A percentile compares a stretch with the other conserved stretches of the same genome.
Conservation (phyloP, 23 red algal genomes). For the Gracilariopsis chorda region DNA sequence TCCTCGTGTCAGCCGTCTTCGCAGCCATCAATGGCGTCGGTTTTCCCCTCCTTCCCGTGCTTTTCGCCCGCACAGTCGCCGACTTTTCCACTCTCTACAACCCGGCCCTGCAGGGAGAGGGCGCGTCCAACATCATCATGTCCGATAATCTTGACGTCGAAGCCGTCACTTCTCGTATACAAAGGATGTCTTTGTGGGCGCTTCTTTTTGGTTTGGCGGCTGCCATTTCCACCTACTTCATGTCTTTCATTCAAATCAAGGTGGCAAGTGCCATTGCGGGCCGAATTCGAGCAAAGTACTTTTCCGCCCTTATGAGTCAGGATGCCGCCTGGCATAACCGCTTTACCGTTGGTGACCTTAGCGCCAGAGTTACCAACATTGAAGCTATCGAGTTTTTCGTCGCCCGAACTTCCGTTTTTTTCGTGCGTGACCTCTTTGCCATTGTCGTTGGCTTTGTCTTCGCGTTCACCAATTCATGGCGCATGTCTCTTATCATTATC, state of each 20-base stretch:
- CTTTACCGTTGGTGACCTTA: slow-evolving; percentile 45
- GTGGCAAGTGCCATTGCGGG: slow-evolving; percentile 29
- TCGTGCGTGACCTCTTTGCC: slow-evolving; percentile 43
- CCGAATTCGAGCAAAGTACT: slow-evolving; percentile 54
- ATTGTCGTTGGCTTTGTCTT: slow-evolving; percentile 64
- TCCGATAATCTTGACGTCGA: slow-evolving; percentile 42
- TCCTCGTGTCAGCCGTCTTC: slow-evolving; percentile 8
- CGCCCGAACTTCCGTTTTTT: slow-evolving; percentile 23
- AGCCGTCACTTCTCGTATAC: slow-evolving; percentile 30
- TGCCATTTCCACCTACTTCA: slow-evolving; percentile 14
- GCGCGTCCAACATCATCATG: slow-evolving; percentile 28
- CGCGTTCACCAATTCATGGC: slow-evolving; percentile 67
- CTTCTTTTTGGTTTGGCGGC: slow-evolving; percentile 8
- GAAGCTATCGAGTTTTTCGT: slow-evolving; percentile 19
- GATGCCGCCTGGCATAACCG: slow-evolving; percentile 52
- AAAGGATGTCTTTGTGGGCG: neutral
- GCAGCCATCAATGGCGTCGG: slow-evolving; percentile 51
- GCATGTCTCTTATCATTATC: slow-evolving; percentile 66
- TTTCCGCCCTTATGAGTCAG: slow-evolving; percentile 59
- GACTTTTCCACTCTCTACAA: slow-evolving; percentile 21
- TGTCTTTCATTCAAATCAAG: slow-evolving; percentile 35
- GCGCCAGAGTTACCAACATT: slow-evolving; percentile 51
- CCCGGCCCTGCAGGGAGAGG: neutral
- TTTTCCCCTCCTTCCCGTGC: slow-evolving; percentile 73
- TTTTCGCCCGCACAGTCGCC: slow-evolving; percentile 79